A percentile compares a stretch with the other conserved stretches of the same genome.
Evolutionary conservation across 148 eudicot species (phyloP).

Genomic region (Simmondsia chinensis): DNA sequence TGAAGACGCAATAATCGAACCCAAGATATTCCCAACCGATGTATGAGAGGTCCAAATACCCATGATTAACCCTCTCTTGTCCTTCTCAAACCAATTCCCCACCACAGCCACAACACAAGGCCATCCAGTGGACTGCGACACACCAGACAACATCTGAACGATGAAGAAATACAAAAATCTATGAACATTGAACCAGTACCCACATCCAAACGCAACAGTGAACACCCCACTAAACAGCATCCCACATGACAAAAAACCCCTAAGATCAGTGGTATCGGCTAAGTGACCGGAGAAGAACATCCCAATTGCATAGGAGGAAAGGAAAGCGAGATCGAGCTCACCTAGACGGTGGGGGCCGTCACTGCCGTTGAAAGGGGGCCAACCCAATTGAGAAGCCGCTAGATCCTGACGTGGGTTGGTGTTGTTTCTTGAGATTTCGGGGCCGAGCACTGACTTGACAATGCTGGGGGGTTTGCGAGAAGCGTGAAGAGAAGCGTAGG

Average conservation of each 20-base stretch:
- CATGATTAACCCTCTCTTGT: constrained; percentile 86
- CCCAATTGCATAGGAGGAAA: constrained; percentile 62
- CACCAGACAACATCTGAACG: constrained; percentile 66
- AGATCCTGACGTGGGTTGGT: constrained; percentile 16
- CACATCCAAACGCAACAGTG: constrained; percentile 63
- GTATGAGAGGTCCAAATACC: constrained; percentile 90
- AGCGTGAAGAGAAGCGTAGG: constrained; percentile 88
- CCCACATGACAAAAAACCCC: constrained; percentile 55
- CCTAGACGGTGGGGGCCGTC: constrained; percentile 81
- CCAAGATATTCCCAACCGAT: constrained; percentile 81
- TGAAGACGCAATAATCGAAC: constrained; percentile 73
- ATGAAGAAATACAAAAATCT: constrained; percentile 36
- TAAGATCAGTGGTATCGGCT: constrained; percentile 66
- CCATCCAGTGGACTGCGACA: constrained; percentile 94
- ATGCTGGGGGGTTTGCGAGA: constrained; percentile 98
- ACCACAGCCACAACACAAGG: constrained; percentile 90
- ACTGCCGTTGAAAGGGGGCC: constrained; percentile 80
- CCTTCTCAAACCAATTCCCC: constrained; percentile 85
- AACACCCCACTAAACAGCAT: constrained; percentile 76
- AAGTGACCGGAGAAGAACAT: constrained; percentile 89
- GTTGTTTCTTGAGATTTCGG: constrained; percentile 21
- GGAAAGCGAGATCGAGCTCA: constrained; percentile 88
- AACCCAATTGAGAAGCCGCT: constrained; percentile 30
- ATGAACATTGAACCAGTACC: constrained; percentile 63
- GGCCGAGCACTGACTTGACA: constrained; percentile 66